These are phyloP conservation scores for Rhodamnia rubescens DNA, from an alignment of 345 rosid genomes.

Conservation along the genomic window DNA sequence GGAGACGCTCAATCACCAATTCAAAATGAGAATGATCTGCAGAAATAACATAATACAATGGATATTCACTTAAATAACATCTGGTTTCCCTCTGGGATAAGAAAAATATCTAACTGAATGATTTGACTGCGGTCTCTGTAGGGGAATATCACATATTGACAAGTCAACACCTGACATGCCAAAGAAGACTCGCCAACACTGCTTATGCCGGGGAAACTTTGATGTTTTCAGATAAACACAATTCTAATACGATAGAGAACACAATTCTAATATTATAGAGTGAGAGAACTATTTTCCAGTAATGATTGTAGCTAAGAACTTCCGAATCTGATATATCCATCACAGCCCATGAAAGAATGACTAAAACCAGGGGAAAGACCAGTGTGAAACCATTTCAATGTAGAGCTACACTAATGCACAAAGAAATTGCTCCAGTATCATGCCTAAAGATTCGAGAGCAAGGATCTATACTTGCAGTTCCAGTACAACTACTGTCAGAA, in stretches of 20 bases:
- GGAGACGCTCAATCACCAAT: constrained; percentile 46
- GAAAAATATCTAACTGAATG: background rate
- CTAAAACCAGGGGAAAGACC: background rate
- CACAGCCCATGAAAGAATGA: background rate
- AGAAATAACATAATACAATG: background rate
- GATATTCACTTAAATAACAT: background rate
- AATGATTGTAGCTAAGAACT: background rate
- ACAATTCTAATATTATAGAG: background rate
- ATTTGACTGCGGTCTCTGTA: background rate
- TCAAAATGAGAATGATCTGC: constrained; percentile 57
- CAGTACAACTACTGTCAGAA: background rate
- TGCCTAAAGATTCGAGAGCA: background rate
- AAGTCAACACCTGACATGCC: background rate
- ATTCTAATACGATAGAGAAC: background rate
- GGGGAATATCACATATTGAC: background rate
- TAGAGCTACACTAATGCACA: background rate
- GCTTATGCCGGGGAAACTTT: background rate
- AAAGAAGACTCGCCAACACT: background rate
- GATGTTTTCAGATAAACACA: background rate
- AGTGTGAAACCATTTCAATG: background rate
- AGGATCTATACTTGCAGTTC: background rate
- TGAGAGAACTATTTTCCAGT: background rate
- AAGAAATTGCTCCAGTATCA: background rate
- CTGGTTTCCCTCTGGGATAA: background rate
- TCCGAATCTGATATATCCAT: background rate